phyloP scores from a whole-genome alignment of 148 eudicot genomes.

The Arbutus unedo region DNA sequence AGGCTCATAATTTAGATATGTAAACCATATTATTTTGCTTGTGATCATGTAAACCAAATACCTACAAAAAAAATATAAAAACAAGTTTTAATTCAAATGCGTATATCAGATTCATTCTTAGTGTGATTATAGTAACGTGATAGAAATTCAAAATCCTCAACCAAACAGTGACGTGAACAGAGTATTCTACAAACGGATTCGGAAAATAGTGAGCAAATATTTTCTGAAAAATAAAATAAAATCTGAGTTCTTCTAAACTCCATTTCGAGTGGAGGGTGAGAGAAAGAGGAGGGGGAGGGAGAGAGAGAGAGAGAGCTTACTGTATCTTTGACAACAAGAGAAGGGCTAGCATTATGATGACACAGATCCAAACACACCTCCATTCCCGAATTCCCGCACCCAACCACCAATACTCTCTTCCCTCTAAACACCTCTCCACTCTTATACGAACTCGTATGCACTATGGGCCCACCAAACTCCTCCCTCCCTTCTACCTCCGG shows the following conservation, averaged over 20 bases:
- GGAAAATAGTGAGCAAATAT: neutral
- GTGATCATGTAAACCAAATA: too few relatives aligned
- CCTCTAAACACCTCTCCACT: slow-evolving; percentile 57
- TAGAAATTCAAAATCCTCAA: neutral
- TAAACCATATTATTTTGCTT: neutral
- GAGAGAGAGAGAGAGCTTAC: slow-evolving; percentile 37
- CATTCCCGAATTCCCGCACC: slow-evolving; percentile 94
- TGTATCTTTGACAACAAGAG: slow-evolving; percentile 72
- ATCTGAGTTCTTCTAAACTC: neutral
- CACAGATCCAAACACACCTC: slow-evolving; percentile 88
- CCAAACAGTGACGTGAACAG: neutral
- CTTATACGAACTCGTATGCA: slow-evolving; percentile 64
- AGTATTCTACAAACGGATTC: neutral
- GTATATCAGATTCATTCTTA: neutral
- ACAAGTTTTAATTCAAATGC: too few relatives aligned
- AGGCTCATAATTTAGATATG: neutral
- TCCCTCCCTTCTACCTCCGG: slow-evolving; percentile 63
- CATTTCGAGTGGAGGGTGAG: neutral
- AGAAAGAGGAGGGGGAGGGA: neutral
- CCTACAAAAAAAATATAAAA: too few relatives aligned
- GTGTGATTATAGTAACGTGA: neutral
- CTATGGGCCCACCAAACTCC: slow-evolving; percentile 41
- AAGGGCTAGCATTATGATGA: slow-evolving; percentile 61
- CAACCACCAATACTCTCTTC: slow-evolving; percentile 74
- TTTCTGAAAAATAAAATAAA: too few relatives aligned